A percentile compares a stretch with the other conserved stretches of the same genome.
Conservation (phyloP, 1,139 yeast genomes). For the Hansenula anomala region DNA sequence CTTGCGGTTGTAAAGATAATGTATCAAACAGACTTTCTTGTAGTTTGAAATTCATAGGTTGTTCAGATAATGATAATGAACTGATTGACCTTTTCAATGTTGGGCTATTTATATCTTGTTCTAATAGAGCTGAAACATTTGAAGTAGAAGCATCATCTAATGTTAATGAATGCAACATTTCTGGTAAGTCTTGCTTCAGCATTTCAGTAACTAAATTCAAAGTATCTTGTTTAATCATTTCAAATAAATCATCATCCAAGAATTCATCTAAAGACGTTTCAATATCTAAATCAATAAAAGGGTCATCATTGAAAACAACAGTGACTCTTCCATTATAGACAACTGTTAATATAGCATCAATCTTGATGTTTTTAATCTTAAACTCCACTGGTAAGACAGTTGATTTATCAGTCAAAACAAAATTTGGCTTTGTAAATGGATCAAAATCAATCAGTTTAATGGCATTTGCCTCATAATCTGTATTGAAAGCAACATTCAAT, state of each 20-base stretch:
- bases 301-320: constrained; percentile 22
- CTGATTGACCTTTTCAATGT: background rate
- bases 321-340: constrained; percentile 19
- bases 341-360: constrained; percentile 18
- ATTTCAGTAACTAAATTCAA: constrained; percentile 13
- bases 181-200: constrained; percentile 20
- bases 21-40: constrained; percentile 12
- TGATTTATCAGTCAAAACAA: constrained; percentile 17
- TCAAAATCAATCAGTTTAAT: constrained; percentile 20
- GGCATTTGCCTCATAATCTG: constrained; percentile 20
- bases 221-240: constrained; percentile 16
- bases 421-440: constrained; percentile 20
- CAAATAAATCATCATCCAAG: constrained; percentile 18
- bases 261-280: constrained; percentile 21
- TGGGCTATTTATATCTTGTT: background rate
- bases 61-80: background rate
- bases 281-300: constrained; percentile 16
- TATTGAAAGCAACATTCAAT: constrained; percentile 11
- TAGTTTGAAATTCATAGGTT: constrained; percentile 3
- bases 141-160: constrained; percentile 7
- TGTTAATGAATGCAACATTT: constrained; percentile 11
- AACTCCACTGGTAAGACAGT: constrained; percentile 21
- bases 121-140: background rate
- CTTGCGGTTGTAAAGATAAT: constrained; percentile 12
- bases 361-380: constrained; percentile 10